phyloP scores from a whole-genome alignment of 2,329 filamentous ascomycete species.

The Fusarium poae region DNA sequence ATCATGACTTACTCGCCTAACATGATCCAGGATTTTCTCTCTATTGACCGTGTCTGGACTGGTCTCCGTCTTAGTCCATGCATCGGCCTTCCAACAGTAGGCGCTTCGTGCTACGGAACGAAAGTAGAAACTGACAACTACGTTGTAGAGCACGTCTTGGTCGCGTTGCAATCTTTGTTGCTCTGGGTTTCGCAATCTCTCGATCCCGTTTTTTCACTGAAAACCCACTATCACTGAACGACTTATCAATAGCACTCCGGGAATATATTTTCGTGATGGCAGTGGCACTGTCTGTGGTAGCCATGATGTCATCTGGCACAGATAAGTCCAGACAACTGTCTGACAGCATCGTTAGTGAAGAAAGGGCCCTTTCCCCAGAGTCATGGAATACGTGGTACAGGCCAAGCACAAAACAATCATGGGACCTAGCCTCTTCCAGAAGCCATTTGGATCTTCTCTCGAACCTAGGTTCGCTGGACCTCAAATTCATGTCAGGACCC shows the following conservation, averaged over 20 bases:
- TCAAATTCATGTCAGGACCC: slow-evolving; percentile 32
- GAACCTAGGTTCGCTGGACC: slow-evolving; percentile 14
- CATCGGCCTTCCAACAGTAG: slow-evolving; percentile 38
- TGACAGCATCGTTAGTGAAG: slow-evolving; percentile 21
- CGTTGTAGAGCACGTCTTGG: slow-evolving; percentile 35
- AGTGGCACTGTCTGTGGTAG: slow-evolving; percentile 17
- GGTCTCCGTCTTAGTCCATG: slow-evolving; percentile 28
- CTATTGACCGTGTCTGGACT: slow-evolving; percentile 32
- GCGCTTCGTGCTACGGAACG: slow-evolving; percentile 1
- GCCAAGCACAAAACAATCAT: slow-evolving; percentile 11
- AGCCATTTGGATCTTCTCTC: slow-evolving; percentile 16
- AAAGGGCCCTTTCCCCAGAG: neutral
- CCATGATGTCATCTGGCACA: slow-evolving; percentile 6
- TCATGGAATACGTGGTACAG: slow-evolving; percentile 1
- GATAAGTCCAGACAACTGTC: neutral
- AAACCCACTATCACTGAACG: slow-evolving; percentile 4
- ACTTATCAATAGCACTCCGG: slow-evolving; percentile 28
- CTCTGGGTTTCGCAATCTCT: slow-evolving; percentile 20
- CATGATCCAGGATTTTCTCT: slow-evolving; percentile 20
- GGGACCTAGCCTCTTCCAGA: slow-evolving; percentile 11
- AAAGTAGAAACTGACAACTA: slow-evolving; percentile 32
- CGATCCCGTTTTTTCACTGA: slow-evolving; percentile 6
- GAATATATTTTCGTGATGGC: slow-evolving; percentile 26
- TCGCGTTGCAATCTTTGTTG: slow-evolving; percentile 17
- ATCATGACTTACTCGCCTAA: slow-evolving; percentile 19